Conservation (phyloP, 257 asterid species). For the Plantago ovata region DNA sequence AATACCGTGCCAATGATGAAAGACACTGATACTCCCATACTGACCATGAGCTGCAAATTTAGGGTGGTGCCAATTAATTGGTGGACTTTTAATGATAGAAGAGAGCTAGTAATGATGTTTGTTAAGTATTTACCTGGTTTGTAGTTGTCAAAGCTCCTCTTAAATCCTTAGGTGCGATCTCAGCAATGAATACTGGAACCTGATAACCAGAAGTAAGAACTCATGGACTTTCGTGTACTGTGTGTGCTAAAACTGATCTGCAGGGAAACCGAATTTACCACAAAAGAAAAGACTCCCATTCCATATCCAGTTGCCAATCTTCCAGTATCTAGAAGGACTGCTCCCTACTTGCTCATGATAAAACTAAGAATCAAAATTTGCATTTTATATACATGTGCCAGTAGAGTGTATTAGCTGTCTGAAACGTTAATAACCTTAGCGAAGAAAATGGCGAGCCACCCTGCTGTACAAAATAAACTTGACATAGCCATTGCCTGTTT, state of each 20-base stretch:
- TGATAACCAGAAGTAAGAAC: conserved; percentile 15
- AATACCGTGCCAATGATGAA: conserved; percentile 80
- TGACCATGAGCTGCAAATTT: conserved; percentile 72
- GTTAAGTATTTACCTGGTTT: conserved; percentile 55
- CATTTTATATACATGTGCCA: conserved; percentile 4
- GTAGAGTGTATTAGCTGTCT: neutral
- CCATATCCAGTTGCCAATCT: conserved; percentile 93
- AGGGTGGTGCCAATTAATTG: neutral
- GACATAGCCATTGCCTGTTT: conserved; percentile 88
- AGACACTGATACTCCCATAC: conserved; percentile 76
- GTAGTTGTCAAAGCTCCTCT: conserved; percentile 82
- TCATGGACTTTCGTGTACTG: neutral
- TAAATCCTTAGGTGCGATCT: conserved; percentile 79
- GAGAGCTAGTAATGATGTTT: too few species aligned
- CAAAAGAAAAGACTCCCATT: conserved; percentile 89
- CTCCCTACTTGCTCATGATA: conserved; percentile 36
- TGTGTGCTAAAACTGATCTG: neutral
- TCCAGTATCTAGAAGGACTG: conserved; percentile 63
- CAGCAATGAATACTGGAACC: conserved; percentile 95
- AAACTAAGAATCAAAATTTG: conserved; percentile 16
- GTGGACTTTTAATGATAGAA: neutral
- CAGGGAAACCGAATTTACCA: conserved; percentile 36
- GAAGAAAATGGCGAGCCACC: conserved; percentile 88
- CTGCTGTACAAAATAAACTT: conserved; percentile 65
- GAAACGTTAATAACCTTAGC: conserved; percentile 48